Base-by-base conservation (phyloP, 192 early-diverging fungal species). In the Jimgerdemannia flammicorona region DNA sequence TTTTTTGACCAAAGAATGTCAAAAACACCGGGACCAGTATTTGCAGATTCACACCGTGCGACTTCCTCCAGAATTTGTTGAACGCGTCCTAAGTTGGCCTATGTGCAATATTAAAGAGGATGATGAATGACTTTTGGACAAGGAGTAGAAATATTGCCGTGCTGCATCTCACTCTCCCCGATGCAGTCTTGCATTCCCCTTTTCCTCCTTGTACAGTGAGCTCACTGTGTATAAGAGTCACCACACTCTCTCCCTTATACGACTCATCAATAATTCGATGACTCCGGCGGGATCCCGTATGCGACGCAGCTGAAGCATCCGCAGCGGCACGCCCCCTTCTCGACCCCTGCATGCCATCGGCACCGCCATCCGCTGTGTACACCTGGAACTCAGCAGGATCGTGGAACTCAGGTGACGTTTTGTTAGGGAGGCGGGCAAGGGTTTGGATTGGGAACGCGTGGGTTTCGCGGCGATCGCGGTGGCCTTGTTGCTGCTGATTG, bases 11-110 rank as follows among this genome's bases (percentile, higher is more conserved):
- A n/a, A n/a, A n/a, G n/a, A n/a, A n/a, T n/a, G n/a, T n/a, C n/a
- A n/a, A n/a, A n/a, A n/a, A n/a, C n/a, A n/a, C n/a, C n/a, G n/a
- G n/a, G n/a, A n/a, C n/a, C n/a, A n/a, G n/a, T n/a, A n/a, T n/a
- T n/a, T n/a, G n/a, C n/a, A n/a, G n/a, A n/a, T n/a, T n/a, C n/a
- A n/a, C n/a, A n/a, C n/a, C n/a, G n/a, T n/a, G n/a, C n/a, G 94
- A 89, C 17, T 84, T 90, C 40, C 90, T 89, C 91, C 91, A 94
- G 71, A 95, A 95, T 71, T 90, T 92, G 76, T 93, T 90, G 78
- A 95, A 95, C 9, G 92, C 88, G 14, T 92, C 90, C 40, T 89
- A 11, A 11, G 49, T 54, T 54, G 49, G 11, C 11, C 6, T 79
- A 82, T 81, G 75, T 63, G 19, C n/a, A 2, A n/a, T 65, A 40